Evolutionary conservation across 345 rosid species (phyloP), one percentile per base, ranked within the genome.

Genomic region (Hirschfeldia incana): DNA sequence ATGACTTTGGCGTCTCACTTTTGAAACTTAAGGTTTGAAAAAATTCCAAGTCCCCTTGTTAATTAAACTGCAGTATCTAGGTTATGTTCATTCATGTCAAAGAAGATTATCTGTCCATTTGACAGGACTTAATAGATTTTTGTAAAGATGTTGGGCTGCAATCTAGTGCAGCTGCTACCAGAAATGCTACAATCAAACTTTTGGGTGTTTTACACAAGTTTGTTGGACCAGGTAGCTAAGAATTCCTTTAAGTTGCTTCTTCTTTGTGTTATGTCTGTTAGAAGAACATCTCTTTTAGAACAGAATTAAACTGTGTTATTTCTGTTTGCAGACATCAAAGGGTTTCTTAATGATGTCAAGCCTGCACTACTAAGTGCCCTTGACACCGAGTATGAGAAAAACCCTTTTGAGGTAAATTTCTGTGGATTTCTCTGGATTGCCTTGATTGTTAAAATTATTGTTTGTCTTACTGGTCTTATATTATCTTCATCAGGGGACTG

Each of bases 161-260:
- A 84, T 93, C 99, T 53, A 96, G 99, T 85, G 88, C 94, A 73
- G 97, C 98, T 26, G 99, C 97, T 67, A 96, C 94, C 72, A 91
- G 99, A 87, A 96, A 96, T 88, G 94, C 98, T 69, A 93, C 99
- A 55, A 92, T 96, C 67, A 96, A 96, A 88, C 94, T 96, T 76
- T 88, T 93, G 89, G 99, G 98, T 61, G 85, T 79, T 81, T 76
- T 93, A 69, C 98, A 96, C 78, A 96, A 86, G 85, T 93, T 86
- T 89, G 88, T 96, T 78, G 99, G 99, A 81, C 98, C 98, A 85
- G 99, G 99, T 88, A 78, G 82, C 70, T 74, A 51, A n/a, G 16
- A 64, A 72, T 81, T 26, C 42, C 51, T 60, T 26, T 44, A 37
- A 37, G 46, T 37, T 76, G 55, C 51, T 60, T 60, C 66, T 28